These are phyloP conservation scores for Dothistroma pini DNA, from an alignment of 2,329 filamentous ascomycete genomes.

Conservation along the genomic window DNA sequence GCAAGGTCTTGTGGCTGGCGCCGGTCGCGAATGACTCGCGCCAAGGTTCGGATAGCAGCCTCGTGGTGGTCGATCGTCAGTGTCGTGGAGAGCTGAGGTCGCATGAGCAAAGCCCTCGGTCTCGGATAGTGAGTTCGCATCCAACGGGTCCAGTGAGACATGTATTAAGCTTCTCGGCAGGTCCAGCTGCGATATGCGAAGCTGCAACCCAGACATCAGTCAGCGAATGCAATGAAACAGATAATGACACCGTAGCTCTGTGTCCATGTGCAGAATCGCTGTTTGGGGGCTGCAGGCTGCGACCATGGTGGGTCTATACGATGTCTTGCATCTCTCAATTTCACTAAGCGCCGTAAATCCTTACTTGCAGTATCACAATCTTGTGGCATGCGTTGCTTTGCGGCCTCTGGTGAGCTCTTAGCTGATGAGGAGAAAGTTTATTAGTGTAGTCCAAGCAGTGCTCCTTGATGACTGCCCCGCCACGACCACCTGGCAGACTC, in stretches of 20 bases:
- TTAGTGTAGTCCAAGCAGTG: background rate
- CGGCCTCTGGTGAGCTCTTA: background rate
- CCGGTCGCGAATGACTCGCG: background rate
- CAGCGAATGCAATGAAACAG: background rate
- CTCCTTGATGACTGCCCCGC: background rate
- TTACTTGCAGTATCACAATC: background rate
- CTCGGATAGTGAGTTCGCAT: background rate
- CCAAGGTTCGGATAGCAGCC: background rate
- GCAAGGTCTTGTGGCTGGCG: background rate
- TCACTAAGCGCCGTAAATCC: background rate
- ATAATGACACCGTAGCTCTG: background rate
- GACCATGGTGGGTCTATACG: background rate
- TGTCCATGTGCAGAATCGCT: background rate
- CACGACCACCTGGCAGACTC: background rate
- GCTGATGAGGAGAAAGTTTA: background rate
- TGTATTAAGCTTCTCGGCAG: background rate
- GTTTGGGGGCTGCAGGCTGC: background rate
- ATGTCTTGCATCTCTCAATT: background rate
- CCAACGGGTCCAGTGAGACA: background rate
- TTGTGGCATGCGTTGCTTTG: background rate
- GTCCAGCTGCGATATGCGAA: background rate
- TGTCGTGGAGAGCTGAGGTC: background rate
- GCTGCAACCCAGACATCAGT: background rate
- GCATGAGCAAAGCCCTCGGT: background rate
- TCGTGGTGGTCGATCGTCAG: background rate